These are phyloP conservation scores for Terana coerulea DNA, from an alignment of 768 basidiomycete species.

Conservation along the genomic window DNA sequence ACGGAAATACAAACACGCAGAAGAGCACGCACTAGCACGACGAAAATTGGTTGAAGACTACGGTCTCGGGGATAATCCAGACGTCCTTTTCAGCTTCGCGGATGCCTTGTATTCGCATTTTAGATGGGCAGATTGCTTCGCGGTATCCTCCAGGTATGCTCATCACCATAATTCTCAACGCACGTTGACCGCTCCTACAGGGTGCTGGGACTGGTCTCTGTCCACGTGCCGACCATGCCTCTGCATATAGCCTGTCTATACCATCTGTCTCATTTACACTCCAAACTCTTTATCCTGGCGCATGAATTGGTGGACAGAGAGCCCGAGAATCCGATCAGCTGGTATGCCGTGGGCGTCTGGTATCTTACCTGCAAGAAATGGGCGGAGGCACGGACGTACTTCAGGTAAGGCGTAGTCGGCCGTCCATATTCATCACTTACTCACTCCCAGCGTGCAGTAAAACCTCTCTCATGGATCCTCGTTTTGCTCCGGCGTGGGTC, in stretches of 20 bases:
- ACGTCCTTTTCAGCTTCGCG: constrained; percentile 86
- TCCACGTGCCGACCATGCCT: constrained; percentile 88
- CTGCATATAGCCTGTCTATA: constrained; percentile 98
- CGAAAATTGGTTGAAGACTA: constrained; percentile 80
- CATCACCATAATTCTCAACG: constrained; percentile 4
- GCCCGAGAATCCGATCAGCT: constrained; percentile 88
- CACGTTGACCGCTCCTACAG: constrained; percentile 36
- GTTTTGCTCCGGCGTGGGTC: constrained; percentile 96
- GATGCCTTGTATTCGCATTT: constrained; percentile 86
- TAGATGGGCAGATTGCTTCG: constrained; percentile 92
- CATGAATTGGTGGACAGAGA: constrained; percentile 95
- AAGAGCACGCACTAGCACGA: constrained; percentile 79
- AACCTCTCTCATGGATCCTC: constrained; percentile 93
- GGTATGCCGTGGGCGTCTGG: constrained; percentile 99
- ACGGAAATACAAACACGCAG: constrained; percentile 82
- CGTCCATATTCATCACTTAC: not conserved
- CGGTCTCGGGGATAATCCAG: constrained; percentile 85
- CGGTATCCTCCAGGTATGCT: constrained; percentile 72
- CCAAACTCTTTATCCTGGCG: constrained; percentile 91
- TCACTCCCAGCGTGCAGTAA: constrained; percentile 50
- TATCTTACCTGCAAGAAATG: constrained; percentile 86
- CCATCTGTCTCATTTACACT: constrained; percentile 87
- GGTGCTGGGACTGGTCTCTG: constrained; percentile 78
- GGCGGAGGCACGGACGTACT: constrained; percentile 89
- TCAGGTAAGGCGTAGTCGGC: constrained; percentile 71